A percentile compares a stretch with the other conserved stretches of the same genome.
Conservation (phyloP, 106 monocot genomes). For the Allium cepa region DNA sequence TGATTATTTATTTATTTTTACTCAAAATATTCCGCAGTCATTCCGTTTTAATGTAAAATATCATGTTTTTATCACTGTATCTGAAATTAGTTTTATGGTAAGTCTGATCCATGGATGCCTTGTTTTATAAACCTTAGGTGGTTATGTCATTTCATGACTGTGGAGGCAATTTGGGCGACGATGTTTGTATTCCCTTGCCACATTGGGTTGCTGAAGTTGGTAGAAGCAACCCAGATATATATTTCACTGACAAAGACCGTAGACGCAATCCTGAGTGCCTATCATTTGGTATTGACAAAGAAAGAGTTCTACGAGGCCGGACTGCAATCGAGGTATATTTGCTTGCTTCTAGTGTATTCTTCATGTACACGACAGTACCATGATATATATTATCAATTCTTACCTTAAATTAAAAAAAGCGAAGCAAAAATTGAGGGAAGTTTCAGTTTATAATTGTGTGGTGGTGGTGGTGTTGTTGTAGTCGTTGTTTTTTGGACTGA, state of each 20-base stretch:
- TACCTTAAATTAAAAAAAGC: no score
- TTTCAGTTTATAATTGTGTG: no score
- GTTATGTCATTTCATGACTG: conserved; percentile 99
- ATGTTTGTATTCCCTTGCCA: conserved; percentile 74
- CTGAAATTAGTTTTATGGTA: background rate
- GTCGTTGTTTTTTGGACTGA: no score
- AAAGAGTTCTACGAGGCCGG: conserved; percentile 79
- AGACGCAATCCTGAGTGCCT: conserved; percentile 70
- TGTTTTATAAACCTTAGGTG: conserved; percentile 36
- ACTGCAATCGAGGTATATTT: conserved; percentile 83
- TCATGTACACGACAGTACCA: no score
- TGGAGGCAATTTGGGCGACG: conserved; percentile 90
- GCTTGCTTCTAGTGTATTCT: background rate
- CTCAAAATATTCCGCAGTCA: no score
- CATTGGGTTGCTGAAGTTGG: conserved; percentile 84
- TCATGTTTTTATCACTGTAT: background rate
- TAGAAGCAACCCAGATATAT: conserved; percentile 79
- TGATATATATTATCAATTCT: no score
- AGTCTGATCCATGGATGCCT: conserved; percentile 6
- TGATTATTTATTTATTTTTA: no score
- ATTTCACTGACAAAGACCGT: conserved; percentile 75
- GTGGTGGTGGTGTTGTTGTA: no score
- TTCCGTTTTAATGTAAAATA: background rate
- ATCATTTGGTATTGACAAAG: conserved; percentile 92
- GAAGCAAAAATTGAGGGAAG: no score